Base-by-base conservation (phyloP, 805 yeast genomes). In the Lipomyces spencermartinsiae region DNA sequence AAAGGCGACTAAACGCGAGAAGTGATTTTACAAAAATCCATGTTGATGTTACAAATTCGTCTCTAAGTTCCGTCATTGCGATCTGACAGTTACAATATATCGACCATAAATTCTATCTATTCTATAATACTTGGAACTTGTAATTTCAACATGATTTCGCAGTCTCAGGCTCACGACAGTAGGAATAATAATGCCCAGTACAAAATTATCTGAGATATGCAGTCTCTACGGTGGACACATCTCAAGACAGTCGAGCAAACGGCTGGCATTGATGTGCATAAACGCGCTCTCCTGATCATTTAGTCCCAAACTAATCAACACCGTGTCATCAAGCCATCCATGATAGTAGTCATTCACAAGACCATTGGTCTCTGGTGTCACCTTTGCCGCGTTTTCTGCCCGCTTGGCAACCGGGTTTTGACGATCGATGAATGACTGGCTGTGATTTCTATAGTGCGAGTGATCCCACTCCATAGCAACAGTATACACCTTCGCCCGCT, bases 281-380 rank as follows among this genome's bases (percentile, higher is more conserved):
- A 56, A 16, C 12, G 63, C 66, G 19, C 62, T 29, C 6, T 66
- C 71, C 3, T 12, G 22, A 22, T 68, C 71, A 25, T 61, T 53
- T 12, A 68, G 46, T 25, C 71, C 71, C 6, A 68, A n/a, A 25
- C 31, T 34, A 33, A 68, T 66, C 60, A 68, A 33, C 12, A 68
- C 22, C 43, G 61, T 39, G 35, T 68, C 71, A 34, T 66, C 64
- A 2, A 68, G 59, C 71, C 71, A 68, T 16, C 71, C 71, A 55
- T 68, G 71, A 33, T 59, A 59, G 43, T 66, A 62, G 6, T 61
- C 31, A 43, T 62, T 65, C 37, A 68, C 71, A 29, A 66, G 46
- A 34, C 62, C 66, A 16, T 58, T 58, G 14, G 8, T 34, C 6
- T 19, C 54, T 22, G 29, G 29, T 8, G 22, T 9, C 14, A 49